Evolutionary conservation across 495 filamentous ascomycete species (phyloP).

Genomic region (Podospora appendiculata): DNA sequence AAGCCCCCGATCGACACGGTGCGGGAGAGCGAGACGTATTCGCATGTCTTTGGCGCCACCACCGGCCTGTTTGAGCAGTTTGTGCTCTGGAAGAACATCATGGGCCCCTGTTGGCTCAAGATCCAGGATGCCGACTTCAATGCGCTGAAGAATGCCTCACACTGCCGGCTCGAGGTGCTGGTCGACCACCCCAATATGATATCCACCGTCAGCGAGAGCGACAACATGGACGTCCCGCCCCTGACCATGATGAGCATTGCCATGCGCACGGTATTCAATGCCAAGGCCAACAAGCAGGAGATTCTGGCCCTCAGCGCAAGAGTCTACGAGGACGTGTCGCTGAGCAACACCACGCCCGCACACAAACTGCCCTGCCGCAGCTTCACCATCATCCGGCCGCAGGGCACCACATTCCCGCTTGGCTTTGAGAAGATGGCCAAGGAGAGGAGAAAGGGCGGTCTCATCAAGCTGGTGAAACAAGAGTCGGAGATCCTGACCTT

Average conservation of each 20-base stretch:
- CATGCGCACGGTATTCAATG: conserved; percentile 79
- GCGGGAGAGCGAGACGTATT: conserved; percentile 79
- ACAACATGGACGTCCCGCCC: conserved; percentile 72
- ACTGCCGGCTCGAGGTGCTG: conserved; percentile 91
- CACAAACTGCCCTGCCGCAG: conserved; percentile 83
- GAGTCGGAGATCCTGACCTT: conserved; percentile 77
- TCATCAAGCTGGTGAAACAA: conserved; percentile 69
- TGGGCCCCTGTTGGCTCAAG: conserved; percentile 95
- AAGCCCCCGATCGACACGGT: conserved; percentile 54
- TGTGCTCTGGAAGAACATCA: conserved; percentile 94
- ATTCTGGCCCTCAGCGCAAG: conserved; percentile 84
- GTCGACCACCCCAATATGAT: conserved; percentile 69
- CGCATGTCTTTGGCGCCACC: conserved; percentile 88
- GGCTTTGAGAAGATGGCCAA: conserved; percentile 71
- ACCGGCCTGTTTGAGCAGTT: conserved; percentile 96
- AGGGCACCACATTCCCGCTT: conserved; percentile 64
- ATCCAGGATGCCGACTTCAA: conserved; percentile 78
- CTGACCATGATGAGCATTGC: conserved; percentile 92
- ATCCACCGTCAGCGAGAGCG: conserved; percentile 59
- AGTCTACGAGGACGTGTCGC: conserved; percentile 82
- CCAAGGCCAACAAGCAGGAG: conserved; percentile 93
- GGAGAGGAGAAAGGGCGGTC: conserved; percentile 51
- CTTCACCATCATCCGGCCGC: conserved; percentile 85
- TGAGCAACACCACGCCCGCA: conserved; percentile 79
- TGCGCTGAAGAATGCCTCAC: conserved; percentile 82